Evolutionary conservation across 2,329 filamentous ascomycete genomes (phyloP), one percentile per base, ranked within the genome.

Genomic region (Ilyonectria mors-panacis): DNA sequence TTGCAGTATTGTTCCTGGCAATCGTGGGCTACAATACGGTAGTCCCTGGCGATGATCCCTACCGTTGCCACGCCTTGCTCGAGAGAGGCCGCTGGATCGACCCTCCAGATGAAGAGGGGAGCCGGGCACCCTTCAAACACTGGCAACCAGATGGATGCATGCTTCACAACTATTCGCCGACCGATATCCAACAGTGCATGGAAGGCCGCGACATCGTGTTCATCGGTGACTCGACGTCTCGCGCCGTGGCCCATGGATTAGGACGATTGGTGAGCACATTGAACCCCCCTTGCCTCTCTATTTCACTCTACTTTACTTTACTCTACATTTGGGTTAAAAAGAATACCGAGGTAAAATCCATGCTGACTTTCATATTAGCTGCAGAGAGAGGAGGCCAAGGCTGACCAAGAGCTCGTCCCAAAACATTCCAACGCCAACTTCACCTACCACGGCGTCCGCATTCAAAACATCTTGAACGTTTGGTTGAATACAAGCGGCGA

Each of bases 101-200:
- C 72, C 78, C 75, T 37, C 78, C 72, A 51, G 75, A 75, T 65
- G 68, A 66, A 53, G 68, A 75, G 69, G 72, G 73, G 71, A 67
- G 70, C 70, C 63, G 59, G 72, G 28, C 65, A 73, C 53, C 74
- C 5, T 85, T 83, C 68, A 77, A 81, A 44, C 81, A 83, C 68
- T 91, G 89, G 89, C 86, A 89, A 66, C 86, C 88, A 4, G 82
- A 82, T 21, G 86, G 86, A 33, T 92, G 89, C 78, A 84, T 87
- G 60, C 82, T 90, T 75, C 85, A 87, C 68, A 79, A 85, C 62
- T 90, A 91, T 78, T 81, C 83, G 13, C 74, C 77, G 5, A 76
- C 81, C 19, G 86, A 88, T 47, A 82, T 90, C 53, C 76, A 79
- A 21, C 77, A 79, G 58, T 92, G 90, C 73, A 80, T 89, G 17